A percentile compares a stretch with the other conserved stretches of the same genome.
phyloP scores from a whole-genome alignment of 768 basidiomycete species.

The Tylopilus subfusipes region DNA sequence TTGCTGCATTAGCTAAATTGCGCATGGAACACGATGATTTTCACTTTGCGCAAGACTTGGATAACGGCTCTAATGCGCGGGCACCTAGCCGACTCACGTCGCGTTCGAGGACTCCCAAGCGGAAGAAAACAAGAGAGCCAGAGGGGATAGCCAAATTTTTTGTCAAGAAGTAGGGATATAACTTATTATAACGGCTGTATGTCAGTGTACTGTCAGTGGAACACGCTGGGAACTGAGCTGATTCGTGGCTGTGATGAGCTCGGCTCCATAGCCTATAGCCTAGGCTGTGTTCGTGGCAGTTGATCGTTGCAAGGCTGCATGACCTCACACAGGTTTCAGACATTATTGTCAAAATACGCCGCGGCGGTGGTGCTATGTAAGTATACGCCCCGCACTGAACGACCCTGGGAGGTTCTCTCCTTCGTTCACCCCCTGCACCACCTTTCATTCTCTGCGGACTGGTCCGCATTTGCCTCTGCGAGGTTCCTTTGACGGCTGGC shows the following conservation, averaged over 20 bases:
- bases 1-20: constrained; percentile 39
- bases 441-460: constrained; percentile 32
- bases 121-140: constrained; percentile 28
- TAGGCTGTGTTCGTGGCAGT: constrained; percentile 9
- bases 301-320: constrained; percentile 18
- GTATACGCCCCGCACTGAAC: background rate
- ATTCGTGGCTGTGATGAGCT: background rate
- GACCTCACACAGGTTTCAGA: constrained; percentile 9
- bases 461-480: constrained; percentile 33
- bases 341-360: constrained; percentile 6
- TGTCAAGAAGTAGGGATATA: constrained; percentile 29
- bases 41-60: constrained; percentile 81
- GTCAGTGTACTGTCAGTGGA: background rate
- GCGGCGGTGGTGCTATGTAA: background rate
- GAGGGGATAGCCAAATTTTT: constrained; percentile 51
- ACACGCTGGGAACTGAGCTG: background rate
- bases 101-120: constrained; percentile 26
- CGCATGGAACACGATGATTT: constrained; percentile 82
- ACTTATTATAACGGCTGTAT: too few species aligned
- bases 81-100: constrained; percentile 4
- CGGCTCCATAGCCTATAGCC: background rate
- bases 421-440: constrained; percentile 13
- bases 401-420: constrained; percentile 6
- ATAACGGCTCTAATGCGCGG: constrained; percentile 36
- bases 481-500: constrained; percentile 28